A percentile compares a stretch with the other conserved stretches of the same genome.
Evolutionary conservation across 202 grass and related monocot species (phyloP).

Genomic region (Digitaria exilis): DNA sequence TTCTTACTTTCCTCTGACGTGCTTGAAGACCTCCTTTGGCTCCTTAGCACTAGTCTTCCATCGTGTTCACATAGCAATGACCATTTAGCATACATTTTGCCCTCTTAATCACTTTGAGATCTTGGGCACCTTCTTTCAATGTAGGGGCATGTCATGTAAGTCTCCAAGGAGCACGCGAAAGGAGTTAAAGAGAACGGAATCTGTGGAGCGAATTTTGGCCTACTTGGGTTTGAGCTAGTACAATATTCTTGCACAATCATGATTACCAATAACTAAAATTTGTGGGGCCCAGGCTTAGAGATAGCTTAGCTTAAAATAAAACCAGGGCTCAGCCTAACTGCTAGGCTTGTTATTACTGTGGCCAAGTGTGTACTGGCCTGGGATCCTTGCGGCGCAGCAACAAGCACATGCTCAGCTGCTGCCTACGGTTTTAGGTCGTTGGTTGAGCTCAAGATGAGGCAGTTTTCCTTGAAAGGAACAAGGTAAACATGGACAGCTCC

Average conservation of each 20-base stretch:
- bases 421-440: constrained; percentile 14
- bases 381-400: constrained; percentile 40
- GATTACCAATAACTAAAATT: background rate
- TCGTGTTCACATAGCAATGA: background rate
- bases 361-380: constrained; percentile 37
- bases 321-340: constrained; percentile 18
- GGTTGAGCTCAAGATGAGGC: constrained; percentile 7
- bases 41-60: background rate
- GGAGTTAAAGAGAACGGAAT: constrained; percentile 24
- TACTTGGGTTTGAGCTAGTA: background rate
- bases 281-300: constrained; percentile 7
- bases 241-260: constrained; percentile 2
- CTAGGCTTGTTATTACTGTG: constrained; percentile 9
- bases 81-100: background rate
- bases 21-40: background rate
- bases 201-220: constrained; percentile 9
- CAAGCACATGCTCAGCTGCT: constrained; percentile 12
- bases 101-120: background rate
- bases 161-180: constrained; percentile 1
- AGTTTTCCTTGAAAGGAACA: constrained; percentile 28
- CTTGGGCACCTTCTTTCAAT: background rate
- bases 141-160: background rate
- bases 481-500: constrained; percentile 20
- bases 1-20: background rate
- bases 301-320: background rate